These are phyloP conservation scores for Aspergillus taichungensis DNA, from an alignment of 495 filamentous ascomycete genomes.

Conservation along the genomic window DNA sequence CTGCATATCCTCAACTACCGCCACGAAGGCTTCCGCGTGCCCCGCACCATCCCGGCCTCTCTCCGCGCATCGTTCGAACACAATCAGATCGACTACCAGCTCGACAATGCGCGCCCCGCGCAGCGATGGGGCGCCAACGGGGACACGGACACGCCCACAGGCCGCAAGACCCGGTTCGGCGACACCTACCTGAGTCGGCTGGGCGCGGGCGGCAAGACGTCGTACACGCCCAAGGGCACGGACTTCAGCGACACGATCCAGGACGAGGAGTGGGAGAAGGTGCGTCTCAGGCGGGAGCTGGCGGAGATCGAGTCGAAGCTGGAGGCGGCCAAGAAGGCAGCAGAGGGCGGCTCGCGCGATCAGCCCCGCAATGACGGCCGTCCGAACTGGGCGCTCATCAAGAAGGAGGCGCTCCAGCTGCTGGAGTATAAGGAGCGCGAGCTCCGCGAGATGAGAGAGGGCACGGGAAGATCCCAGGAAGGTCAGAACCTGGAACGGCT, in stretches of 20 bases:
- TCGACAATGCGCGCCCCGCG: conserved; percentile 60
- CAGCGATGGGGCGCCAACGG: conserved; percentile 59
- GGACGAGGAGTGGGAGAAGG: conserved; percentile 92
- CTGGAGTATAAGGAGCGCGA: conserved; percentile 49
- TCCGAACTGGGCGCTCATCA: conserved; percentile 64
- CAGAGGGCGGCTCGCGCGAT: conserved; percentile 44
- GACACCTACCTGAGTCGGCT: conserved; percentile 90
- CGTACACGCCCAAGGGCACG: conserved; percentile 63
- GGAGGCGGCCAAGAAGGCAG: conserved; percentile 60
- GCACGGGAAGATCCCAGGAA: conserved; percentile 35
- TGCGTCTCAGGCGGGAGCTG: conserved; percentile 84
- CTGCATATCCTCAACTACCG: conserved; percentile 91
- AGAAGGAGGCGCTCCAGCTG: conserved; percentile 85
- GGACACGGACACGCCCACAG: conserved; percentile 68
- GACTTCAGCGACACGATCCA: conserved; percentile 74
- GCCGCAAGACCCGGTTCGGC: conserved; percentile 89
- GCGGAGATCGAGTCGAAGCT: conserved; percentile 80
- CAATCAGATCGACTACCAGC: conserved; percentile 89
- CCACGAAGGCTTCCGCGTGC: conserved; percentile 91
- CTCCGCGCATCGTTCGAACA: conserved; percentile 86
- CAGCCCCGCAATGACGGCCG: conserved; percentile 46
- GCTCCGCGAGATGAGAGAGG: conserved; percentile 38
- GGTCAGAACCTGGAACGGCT: conserved; percentile 34
- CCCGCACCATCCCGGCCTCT: conserved; percentile 82
- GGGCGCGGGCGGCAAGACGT: conserved; percentile 70